Evolutionary conservation across 768 basidiomycete species (phyloP).

Genomic region (Kwoniella bestiolae): DNA sequence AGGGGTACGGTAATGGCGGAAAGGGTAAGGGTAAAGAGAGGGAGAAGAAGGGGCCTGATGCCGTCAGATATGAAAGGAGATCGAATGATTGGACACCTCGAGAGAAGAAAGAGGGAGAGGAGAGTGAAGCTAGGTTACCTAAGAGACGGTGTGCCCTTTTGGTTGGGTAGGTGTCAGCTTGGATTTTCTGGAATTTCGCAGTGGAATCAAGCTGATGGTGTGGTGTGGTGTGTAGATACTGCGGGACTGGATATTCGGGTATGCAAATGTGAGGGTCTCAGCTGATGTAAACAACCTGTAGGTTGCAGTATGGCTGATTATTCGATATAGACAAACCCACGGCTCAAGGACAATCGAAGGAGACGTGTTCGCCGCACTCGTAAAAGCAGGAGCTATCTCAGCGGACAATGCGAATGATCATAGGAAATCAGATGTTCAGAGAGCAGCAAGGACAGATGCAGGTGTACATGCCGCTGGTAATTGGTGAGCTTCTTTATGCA

Average conservation of each 20-base stretch:
- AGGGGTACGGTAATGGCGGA: conserved; percentile 13
- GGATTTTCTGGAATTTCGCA: no score
- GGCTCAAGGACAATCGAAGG: conserved; percentile 81
- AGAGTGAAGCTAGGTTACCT: conserved; percentile 35
- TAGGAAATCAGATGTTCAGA: conserved; percentile 78
- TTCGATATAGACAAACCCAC: conserved; percentile 67
- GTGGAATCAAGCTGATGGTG: conserved; percentile 2
- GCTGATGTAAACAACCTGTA: neutral
- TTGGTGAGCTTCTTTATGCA: conserved; percentile 62
- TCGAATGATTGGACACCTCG: conserved; percentile 16
- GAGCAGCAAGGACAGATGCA: conserved; percentile 94
- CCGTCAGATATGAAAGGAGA: conserved; percentile 9
- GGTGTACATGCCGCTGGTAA: conserved; percentile 98
- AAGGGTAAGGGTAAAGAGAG: conserved; percentile 21
- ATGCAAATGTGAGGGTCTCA: conserved; percentile 85
- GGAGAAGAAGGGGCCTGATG: conserved; percentile 1
- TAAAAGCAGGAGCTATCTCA: conserved; percentile 89
- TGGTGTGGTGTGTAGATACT: conserved; percentile 28
- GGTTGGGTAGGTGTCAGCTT: conserved; percentile 31
- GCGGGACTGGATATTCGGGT: conserved; percentile 87
- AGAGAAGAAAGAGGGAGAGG: conserved; percentile 23
- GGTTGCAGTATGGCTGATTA: neutral
- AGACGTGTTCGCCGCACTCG: conserved; percentile 81
- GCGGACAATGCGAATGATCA: conserved; percentile 90
- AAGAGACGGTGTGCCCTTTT: conserved; percentile 44